Evolutionary conservation across 73 alveolate genomes (phyloP), one percentile per base, ranked within the genome.

Genomic region (Paraurostyla sp.): DNA sequence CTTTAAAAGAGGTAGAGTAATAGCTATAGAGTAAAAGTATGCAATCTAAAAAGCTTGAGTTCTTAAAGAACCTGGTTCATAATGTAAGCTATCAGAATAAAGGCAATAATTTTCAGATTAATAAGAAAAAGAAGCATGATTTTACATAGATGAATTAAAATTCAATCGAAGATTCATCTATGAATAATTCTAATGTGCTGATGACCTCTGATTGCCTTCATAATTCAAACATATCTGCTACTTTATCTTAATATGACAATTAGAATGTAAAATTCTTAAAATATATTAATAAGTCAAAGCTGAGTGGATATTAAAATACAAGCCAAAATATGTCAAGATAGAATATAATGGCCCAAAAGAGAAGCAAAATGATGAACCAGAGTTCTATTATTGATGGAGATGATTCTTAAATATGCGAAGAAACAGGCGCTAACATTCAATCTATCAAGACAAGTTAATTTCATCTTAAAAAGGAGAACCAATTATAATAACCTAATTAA

Each of bases 391-490:
- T 65, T 73, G 65, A 73, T 4, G 71, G 71, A 25, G 86, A 73
- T 23, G 86, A 73, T 25, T 73, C 86, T n/a, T n/a, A 16, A 16
- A 73, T 73, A 2, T 73, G 86, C 29, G 86, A 73, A 49, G 86
- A 73, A 48, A 50, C 86, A 13, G 52, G 32, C 0, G 71, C 46
- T 9, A 73, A 73, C 29, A 71, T 73, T 7, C 4, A 73, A 3
- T 33, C 41, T 0, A 73, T 73, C 20, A 73, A 73, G 29, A 48
- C 65, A 25, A 32, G 86, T 23, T 32, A 25, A 13, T 73, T 65
- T 40, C 4, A 65, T 16, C 35, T 35, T 11, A 65, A 73, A 30
- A 49, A 29, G 42, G 33, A 32, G 35, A 71, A 73, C 18, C 57
- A 46, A 15, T 13, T 46, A 13, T 46, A 46, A 15, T 46, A 46